phyloP scores from a whole-genome alignment of 495 filamentous ascomycete genomes.

The Choiromyces venosus region DNA sequence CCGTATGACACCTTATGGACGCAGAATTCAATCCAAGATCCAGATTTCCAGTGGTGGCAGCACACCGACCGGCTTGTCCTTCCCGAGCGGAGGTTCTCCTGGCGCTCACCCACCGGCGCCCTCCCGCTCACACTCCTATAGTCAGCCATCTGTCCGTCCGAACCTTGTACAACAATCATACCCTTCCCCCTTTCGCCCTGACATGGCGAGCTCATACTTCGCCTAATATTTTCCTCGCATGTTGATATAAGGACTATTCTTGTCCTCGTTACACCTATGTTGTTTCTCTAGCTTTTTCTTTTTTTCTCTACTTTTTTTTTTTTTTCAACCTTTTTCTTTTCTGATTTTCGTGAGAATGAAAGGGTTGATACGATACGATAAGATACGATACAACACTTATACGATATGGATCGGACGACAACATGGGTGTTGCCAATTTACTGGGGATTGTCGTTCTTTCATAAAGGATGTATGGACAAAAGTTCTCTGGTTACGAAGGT shows the following conservation, averaged over 20 bases:
- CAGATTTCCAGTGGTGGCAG: slow-evolving; percentile 19
- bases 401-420: slow-evolving; percentile 28
- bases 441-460: slow-evolving; percentile 32
- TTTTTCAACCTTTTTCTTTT: slow-evolving; percentile 13
- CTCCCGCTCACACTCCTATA: slow-evolving; percentile 40
- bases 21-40: slow-evolving; percentile 85
- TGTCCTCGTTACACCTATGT: neutral
- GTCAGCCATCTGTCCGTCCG: slow-evolving; percentile 35
- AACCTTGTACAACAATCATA: slow-evolving; percentile 41
- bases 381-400: slow-evolving; percentile 20
- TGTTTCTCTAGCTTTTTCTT: slow-evolving; percentile 4
- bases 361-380: slow-evolving; percentile 20
- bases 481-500: slow-evolving; percentile 35
- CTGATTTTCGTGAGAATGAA: slow-evolving; percentile 29
- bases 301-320: slow-evolving; percentile 31
- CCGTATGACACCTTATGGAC: slow-evolving; percentile 83
- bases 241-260: neutral
- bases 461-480: slow-evolving; percentile 33
- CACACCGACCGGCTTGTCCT: slow-evolving; percentile 16
- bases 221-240: neutral
- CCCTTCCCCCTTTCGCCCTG: slow-evolving; percentile 26
- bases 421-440: slow-evolving; percentile 36
- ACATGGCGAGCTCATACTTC: slow-evolving; percentile 6
- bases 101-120: slow-evolving; percentile 21
- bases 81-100: slow-evolving; percentile 18